These are phyloP conservation scores for Ogataea nitratoaversa DNA, from an alignment of 805 yeast species.

Conservation along the genomic window DNA sequence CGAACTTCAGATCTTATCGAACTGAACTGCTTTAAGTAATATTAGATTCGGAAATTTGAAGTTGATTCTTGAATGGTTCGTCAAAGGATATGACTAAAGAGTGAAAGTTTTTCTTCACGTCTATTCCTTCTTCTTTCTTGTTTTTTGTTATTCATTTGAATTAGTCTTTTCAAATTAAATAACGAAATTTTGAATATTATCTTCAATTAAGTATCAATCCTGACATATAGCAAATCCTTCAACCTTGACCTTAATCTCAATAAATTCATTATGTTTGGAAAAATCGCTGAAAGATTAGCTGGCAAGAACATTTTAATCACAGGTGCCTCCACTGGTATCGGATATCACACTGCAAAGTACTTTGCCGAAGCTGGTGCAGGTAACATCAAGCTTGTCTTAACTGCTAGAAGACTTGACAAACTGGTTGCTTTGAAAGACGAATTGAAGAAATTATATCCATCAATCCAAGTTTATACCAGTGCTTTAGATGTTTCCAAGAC, in stretches of 20 bases:
- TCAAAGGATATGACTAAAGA: too few relatives aligned
- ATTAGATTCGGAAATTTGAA: too few relatives aligned
- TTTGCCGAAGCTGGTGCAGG: constrained; percentile 64
- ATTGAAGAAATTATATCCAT: constrained; percentile 33
- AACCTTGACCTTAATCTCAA: too few relatives aligned
- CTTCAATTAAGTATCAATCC: too few relatives aligned
- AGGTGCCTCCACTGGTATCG: constrained; percentile 98
- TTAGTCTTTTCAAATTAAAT: too few relatives aligned
- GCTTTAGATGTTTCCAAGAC: constrained; percentile 37
- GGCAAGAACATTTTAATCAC: constrained; percentile 80
- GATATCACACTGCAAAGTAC: constrained; percentile 85
- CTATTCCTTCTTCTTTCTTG: too few relatives aligned
- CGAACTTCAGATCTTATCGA: too few relatives aligned
- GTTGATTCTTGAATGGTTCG: too few relatives aligned
- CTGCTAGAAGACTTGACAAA: constrained; percentile 51
- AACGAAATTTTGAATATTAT: too few relatives aligned
- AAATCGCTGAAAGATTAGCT: constrained; percentile 74
- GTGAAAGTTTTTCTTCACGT: too few relatives aligned
- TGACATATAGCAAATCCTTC: not conserved
- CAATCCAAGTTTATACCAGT: constrained; percentile 30
- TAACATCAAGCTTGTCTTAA: constrained; percentile 42
- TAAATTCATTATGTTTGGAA: constrained; percentile 27
- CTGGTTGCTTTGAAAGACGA: constrained; percentile 36
- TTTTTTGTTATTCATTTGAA: too few relatives aligned
- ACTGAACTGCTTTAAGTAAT: too few relatives aligned